phyloP scores from a whole-genome alignment of 805 yeast species.

The Ogataea zsoltii region DNA sequence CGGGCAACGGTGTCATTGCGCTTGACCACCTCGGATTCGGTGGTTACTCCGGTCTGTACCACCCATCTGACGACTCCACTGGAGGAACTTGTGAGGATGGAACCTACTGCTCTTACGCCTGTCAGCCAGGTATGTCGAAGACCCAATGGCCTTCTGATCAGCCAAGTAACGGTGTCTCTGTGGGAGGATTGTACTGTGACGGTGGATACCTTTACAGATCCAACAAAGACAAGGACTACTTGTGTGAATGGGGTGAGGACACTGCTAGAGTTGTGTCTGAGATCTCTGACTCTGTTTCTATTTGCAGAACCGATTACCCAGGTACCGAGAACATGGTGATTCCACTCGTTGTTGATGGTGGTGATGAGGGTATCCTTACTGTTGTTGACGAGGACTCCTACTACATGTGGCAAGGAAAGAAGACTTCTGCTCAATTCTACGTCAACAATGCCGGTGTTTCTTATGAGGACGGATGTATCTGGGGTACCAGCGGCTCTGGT shows the following conservation, averaged over 20 bases:
- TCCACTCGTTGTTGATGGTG: slow-evolving; percentile 64
- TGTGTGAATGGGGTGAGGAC: slow-evolving; percentile 67
- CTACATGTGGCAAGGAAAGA: slow-evolving; percentile 62
- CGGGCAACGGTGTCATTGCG: slow-evolving; percentile 81
- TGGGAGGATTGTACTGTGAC: slow-evolving; percentile 69
- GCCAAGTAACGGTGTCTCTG: slow-evolving; percentile 67
- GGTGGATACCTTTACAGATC: slow-evolving; percentile 62
- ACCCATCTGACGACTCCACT: slow-evolving; percentile 42
- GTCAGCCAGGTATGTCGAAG: slow-evolving; percentile 79
- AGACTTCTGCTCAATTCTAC: slow-evolving; percentile 72
- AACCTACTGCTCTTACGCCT: slow-evolving; percentile 73
- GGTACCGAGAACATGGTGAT: slow-evolving; percentile 81
- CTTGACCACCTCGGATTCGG: slow-evolving; percentile 74
- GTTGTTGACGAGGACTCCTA: slow-evolving; percentile 62
- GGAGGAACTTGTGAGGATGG: slow-evolving; percentile 64
- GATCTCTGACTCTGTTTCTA: slow-evolving; percentile 53
- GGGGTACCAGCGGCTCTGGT: slow-evolving; percentile 62
- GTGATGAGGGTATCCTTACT: slow-evolving; percentile 51
- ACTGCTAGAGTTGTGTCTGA: slow-evolving; percentile 56
- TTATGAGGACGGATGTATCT: slow-evolving; percentile 66
- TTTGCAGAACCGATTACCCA: slow-evolving; percentile 80
- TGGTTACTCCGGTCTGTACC: slow-evolving; percentile 53
- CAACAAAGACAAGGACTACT: slow-evolving; percentile 47
- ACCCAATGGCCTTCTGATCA: slow-evolving; percentile 75
- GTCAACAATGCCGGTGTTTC: slow-evolving; percentile 78